These are phyloP conservation scores for Yarrowia sp. DNA, from an alignment of 805 yeast species.

Conservation along the genomic window DNA sequence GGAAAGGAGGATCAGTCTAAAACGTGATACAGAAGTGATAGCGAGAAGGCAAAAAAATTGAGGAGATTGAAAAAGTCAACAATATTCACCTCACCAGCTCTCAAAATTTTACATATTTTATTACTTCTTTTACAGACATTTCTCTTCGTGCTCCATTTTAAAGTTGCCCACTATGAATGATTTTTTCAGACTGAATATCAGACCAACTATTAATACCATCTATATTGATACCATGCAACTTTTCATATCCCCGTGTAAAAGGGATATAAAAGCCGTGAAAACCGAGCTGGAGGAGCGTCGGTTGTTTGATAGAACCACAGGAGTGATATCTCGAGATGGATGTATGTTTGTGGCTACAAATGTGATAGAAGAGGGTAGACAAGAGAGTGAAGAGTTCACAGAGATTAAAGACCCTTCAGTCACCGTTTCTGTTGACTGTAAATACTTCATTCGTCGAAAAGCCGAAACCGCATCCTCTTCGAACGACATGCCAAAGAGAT, in stretches of 20 bases:
- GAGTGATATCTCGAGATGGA: conserved; percentile 25
- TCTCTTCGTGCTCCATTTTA: too few species aligned
- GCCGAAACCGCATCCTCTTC: background rate
- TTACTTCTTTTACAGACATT: too few species aligned
- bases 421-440: background rate
- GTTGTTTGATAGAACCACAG: conserved; percentile 18
- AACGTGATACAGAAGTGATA: too few species aligned
- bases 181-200: too few species aligned
- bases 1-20: too few species aligned
- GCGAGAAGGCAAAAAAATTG: too few species aligned
- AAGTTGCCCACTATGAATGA: too few species aligned
- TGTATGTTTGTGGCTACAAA: conserved; percentile 13
- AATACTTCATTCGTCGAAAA: background rate
- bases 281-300: conserved; percentile 14
- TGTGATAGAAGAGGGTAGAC: background rate
- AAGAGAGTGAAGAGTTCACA: background rate
- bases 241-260: conserved; percentile 3
- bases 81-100: too few species aligned
- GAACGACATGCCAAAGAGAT: conserved; percentile 44
- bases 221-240: conserved; percentile 26
- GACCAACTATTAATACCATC: too few species aligned
- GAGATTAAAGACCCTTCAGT: background rate
- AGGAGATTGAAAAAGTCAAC: too few species aligned
- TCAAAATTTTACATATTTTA: too few species aligned
- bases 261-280: conserved; percentile 15